Percentiles rank a stretch among this genome's conserved stretches.
Conservation (phyloP, 2,329 filamentous ascomycete genomes). For the Stagonosporopsis vannaccii region DNA sequence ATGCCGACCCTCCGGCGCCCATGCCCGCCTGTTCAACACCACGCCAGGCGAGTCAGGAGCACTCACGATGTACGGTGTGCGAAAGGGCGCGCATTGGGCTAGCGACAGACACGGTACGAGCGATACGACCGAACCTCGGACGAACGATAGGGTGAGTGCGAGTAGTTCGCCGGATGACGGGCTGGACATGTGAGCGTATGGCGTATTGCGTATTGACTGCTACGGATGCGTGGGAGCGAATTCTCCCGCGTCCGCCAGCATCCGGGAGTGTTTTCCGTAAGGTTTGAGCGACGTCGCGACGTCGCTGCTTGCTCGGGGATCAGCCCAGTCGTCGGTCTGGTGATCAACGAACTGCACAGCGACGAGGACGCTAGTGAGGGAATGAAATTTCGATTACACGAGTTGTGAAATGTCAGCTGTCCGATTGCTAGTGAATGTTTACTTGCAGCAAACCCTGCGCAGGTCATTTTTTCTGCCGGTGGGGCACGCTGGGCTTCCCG, state of each 20-base stretch:
- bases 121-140: slow-evolving; percentile 9
- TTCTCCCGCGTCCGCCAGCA: neutral
- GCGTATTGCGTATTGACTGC: neutral
- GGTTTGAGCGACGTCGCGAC: neutral
- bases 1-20: slow-evolving; percentile 14
- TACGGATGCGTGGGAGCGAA: neutral
- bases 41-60: slow-evolving; percentile 2
- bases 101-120: slow-evolving; percentile 7
- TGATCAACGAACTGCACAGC: slow-evolving; percentile 5
- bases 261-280: neutral
- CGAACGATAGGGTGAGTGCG: slow-evolving; percentile 17
- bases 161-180: slow-evolving; percentile 2
- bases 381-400: neutral
- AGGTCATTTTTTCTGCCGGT: slow-evolving; percentile 21
- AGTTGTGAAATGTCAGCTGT: slow-evolving; percentile 8
- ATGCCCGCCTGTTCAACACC: slow-evolving; percentile 4
- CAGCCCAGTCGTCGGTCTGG: neutral
- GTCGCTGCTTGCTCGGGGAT: slow-evolving; percentile 12
- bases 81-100: neutral
- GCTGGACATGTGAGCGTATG: neutral
- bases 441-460: slow-evolving; percentile 8
- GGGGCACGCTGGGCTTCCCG: slow-evolving; percentile 17
- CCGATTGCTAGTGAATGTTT: neutral
- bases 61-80: slow-evolving; percentile 16
- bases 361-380: neutral